Evolutionary conservation across 768 basidiomycete genomes (phyloP).

Genomic region (Podaxis sp.): DNA sequence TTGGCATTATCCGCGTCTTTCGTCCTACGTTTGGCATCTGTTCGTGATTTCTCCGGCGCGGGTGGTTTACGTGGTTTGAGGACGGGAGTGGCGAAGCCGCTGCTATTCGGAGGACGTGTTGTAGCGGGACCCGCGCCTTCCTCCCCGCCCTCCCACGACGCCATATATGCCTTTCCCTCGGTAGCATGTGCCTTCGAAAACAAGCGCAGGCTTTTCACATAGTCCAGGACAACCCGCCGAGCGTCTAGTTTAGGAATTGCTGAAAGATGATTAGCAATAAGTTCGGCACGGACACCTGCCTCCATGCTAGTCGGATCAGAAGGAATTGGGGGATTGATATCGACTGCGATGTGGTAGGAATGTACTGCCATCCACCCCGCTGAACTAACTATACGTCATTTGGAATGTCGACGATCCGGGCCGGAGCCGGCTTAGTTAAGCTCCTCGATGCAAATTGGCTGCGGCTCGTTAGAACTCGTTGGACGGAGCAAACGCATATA

Average conservation of each 20-base stretch:
- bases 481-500: too few relatives aligned
- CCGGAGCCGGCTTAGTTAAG: not conserved
- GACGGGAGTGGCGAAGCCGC: conserved; percentile 55
- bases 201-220: conserved; percentile 47
- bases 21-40: not conserved
- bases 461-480: too few relatives aligned
- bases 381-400: not conserved
- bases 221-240: conserved; percentile 41
- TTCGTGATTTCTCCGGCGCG: not conserved
- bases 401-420: not conserved
- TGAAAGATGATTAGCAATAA: conserved; percentile 21
- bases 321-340: not conserved
- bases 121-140: not conserved
- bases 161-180: conserved; percentile 35
- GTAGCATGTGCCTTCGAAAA: conserved; percentile 43
- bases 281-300: not conserved
- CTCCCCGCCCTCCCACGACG: conserved; percentile 28
- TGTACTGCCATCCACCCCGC: not conserved
- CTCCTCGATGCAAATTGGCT: not conserved
- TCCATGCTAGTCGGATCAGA: conserved; percentile 6
- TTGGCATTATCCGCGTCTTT: not conserved
- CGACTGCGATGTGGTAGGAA: not conserved
- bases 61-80: conserved; percentile 43
- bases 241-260: conserved; percentile 42
- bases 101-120: conserved; percentile 11